Evolutionary conservation across 306 rosid species (phyloP).

Genomic region (Ochetophila trinervis): DNA sequence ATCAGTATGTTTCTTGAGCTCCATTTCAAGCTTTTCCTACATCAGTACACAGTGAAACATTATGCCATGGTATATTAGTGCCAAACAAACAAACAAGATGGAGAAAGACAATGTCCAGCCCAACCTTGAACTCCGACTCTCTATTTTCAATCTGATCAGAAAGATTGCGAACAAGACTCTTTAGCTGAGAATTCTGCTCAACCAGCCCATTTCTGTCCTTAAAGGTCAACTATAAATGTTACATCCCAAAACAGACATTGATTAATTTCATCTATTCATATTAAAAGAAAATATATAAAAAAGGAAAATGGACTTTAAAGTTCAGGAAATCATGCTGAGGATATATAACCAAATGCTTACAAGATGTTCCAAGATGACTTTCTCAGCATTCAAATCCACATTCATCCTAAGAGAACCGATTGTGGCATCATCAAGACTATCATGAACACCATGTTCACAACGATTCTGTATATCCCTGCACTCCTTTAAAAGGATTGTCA

Average conservation of each 20-base stretch:
- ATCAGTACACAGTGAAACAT: not conserved
- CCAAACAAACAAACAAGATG: not conserved
- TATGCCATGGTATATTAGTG: not conserved
- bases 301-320: not conserved
- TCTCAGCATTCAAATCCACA: conserved; percentile 56
- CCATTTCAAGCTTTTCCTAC: conserved; percentile 66
- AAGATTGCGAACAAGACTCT: conserved; percentile 84
- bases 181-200: conserved; percentile 86
- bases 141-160: conserved; percentile 68
- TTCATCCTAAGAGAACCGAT: conserved; percentile 29
- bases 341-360: conserved; percentile 43
- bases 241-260: conserved; percentile 3
- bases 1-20: conserved; percentile 67
- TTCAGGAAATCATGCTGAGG: not conserved
- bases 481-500: conserved; percentile 85
- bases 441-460: conserved; percentile 54
- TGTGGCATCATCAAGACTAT: conserved; percentile 29
- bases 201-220: conserved; percentile 95
- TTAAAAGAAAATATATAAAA: not conserved
- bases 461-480: conserved; percentile 94
- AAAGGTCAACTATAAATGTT: conserved; percentile 70
- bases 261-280: not conserved
- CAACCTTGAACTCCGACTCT: conserved; percentile 78
- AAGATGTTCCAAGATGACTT: conserved; percentile 74
- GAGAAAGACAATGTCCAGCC: conserved; percentile 2